Evolutionary conservation across 2,329 filamentous ascomycete genomes (phyloP).

Genomic region (Helminthosporium solani): DNA sequence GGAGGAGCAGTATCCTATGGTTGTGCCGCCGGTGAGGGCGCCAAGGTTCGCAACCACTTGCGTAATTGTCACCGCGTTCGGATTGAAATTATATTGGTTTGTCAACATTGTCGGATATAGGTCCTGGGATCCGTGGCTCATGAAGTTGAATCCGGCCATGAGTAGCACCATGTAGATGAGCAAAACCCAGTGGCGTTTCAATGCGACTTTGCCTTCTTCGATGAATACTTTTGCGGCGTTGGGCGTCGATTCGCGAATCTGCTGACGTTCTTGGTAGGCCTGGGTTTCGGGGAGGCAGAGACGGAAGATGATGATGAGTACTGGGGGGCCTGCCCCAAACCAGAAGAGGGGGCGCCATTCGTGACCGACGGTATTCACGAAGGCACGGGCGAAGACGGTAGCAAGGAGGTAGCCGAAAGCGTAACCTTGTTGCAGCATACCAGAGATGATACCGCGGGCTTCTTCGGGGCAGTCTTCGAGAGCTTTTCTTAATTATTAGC

Average conservation of each 20-base stretch:
- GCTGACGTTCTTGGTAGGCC: slow-evolving; percentile 67
- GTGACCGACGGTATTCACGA: slow-evolving; percentile 75
- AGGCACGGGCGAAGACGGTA: slow-evolving; percentile 57
- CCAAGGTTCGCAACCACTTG: slow-evolving; percentile 54
- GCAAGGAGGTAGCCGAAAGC: slow-evolving; percentile 65
- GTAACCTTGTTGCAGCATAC: slow-evolving; percentile 64
- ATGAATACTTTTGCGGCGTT: slow-evolving; percentile 69
- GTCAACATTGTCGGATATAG: slow-evolving; percentile 61
- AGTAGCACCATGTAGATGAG: slow-evolving; percentile 79
- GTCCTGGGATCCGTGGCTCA: slow-evolving; percentile 76
- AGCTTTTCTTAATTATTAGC: slow-evolving; percentile 37
- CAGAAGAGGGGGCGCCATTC: slow-evolving; percentile 85
- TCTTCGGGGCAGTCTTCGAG: slow-evolving; percentile 62
- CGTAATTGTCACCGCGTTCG: slow-evolving; percentile 50
- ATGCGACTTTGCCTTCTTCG: slow-evolving; percentile 72
- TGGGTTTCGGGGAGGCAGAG: slow-evolving; percentile 77
- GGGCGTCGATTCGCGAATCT: slow-evolving; percentile 59
- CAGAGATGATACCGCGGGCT: slow-evolving; percentile 61
- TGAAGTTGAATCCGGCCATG: slow-evolving; percentile 92
- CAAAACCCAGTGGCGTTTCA: slow-evolving; percentile 77
- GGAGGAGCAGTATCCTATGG: slow-evolving; percentile 49
- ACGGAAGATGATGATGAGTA: slow-evolving; percentile 78
- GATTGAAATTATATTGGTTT: slow-evolving; percentile 59
- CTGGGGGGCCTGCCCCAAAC: slow-evolving; percentile 80
- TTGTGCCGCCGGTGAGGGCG: slow-evolving; percentile 50